Percentiles rank a stretch among this genome's conserved stretches.
These are phyloP conservation scores for Musa schizocarpa DNA, from an alignment of 176 grass and related monocot species.

Conservation along the genomic window DNA sequence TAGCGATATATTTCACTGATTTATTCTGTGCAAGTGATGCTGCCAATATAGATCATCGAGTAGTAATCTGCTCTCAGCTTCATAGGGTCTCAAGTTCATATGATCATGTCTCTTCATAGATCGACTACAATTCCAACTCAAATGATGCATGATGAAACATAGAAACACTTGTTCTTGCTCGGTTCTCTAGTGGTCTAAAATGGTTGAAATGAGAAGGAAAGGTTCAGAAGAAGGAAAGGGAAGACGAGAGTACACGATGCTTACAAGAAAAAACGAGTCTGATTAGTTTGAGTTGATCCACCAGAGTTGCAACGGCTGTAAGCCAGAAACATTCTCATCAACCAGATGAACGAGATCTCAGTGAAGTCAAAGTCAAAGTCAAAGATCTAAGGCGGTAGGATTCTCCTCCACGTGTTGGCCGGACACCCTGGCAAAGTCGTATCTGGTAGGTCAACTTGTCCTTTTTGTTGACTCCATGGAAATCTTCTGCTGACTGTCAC, in stretches of 20 bases:
- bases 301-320: neutral
- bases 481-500: neutral
- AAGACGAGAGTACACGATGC: too few relatives aligned
- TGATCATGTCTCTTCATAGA: neutral
- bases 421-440: neutral
- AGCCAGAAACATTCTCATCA: neutral
- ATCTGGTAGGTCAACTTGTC: neutral
- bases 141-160: neutral
- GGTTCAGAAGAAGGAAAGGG: neutral
- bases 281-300: neutral
- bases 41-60: too few relatives aligned
- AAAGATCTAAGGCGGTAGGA: neutral
- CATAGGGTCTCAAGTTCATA: neutral
- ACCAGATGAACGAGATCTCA: neutral
- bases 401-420: neutral
- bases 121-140: neutral
- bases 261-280: neutral
- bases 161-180: neutral
- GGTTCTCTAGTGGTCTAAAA: neutral
- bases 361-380: neutral
- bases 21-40: too few relatives aligned
- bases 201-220: neutral
- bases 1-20: too few relatives aligned
- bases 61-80: too few relatives aligned
- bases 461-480: neutral